Conservation (phyloP, 768 basidiomycete species). For the Lentinula lateritia region DNA sequence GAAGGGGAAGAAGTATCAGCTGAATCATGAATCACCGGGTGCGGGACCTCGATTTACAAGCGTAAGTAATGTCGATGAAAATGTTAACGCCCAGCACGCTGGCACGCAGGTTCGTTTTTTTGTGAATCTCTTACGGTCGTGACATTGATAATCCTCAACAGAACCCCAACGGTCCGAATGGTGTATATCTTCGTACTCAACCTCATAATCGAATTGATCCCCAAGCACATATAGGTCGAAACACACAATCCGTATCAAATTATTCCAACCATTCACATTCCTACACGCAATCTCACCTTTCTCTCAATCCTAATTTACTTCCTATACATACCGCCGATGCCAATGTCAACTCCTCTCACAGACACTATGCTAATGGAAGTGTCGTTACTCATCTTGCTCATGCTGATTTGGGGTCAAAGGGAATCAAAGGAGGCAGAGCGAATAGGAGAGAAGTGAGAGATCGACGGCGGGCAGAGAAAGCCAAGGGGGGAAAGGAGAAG, state of each 20-base stretch:
- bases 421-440: conserved; percentile 19
- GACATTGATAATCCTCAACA: neutral
- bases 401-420: neutral
- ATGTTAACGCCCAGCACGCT: neutral
- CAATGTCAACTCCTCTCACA: neutral
- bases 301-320: too few species aligned
- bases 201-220: too few species aligned
- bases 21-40: neutral
- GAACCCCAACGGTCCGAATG: neutral
- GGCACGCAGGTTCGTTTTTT: neutral
- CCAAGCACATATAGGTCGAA: too few species aligned
- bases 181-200: too few species aligned
- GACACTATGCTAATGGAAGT: neutral
- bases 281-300: too few species aligned
- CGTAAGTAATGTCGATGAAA: neutral
- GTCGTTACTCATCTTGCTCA: neutral
- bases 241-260: too few species aligned
- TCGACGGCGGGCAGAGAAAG: conserved; percentile 44
- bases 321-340: neutral
- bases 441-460: conserved; percentile 44
- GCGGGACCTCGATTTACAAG: neutral
- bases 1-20: neutral
- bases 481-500: conserved; percentile 19
- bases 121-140: neutral
- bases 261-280: too few species aligned